Evolutionary conservation across 2,329 filamentous ascomycete genomes (phyloP).

Genomic region (Chaetomium strumarium): DNA sequence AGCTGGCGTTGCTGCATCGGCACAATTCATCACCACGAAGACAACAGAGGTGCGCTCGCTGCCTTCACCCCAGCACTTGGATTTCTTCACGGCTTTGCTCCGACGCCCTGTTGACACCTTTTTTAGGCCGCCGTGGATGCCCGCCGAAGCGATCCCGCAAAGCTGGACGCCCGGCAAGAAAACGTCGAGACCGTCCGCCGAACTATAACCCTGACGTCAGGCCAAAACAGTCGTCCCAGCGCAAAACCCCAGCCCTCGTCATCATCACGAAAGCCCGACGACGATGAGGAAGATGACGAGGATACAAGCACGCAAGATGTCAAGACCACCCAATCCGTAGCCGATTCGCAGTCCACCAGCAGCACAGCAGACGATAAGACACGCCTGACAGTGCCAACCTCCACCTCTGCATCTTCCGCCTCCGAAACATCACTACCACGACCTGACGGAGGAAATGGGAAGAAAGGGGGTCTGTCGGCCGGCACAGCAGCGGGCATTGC

Average conservation of each 20-base stretch:
- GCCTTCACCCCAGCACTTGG: background rate
- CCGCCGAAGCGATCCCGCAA: background rate
- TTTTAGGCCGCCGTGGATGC: background rate
- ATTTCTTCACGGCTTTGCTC: background rate
- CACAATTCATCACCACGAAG: constrained; percentile 4
- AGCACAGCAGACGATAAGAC: background rate
- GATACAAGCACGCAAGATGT: background rate
- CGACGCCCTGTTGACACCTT: background rate
- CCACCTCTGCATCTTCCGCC: background rate
- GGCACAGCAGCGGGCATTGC: constrained; percentile 21
- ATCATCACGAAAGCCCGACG: background rate
- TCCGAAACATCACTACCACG: background rate
- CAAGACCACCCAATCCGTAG: background rate
- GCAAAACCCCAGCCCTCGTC: background rate
- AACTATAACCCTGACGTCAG: background rate
- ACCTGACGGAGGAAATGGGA: background rate
- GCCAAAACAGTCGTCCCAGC: background rate
- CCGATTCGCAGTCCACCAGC: background rate
- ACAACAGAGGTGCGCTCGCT: background rate
- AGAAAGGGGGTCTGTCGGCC: constrained; percentile 8
- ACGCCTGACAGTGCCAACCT: background rate
- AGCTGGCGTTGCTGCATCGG: constrained; percentile 1
- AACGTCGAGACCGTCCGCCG: background rate
- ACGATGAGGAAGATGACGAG: background rate
- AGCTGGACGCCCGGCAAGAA: background rate